phyloP scores from a whole-genome alignment of 208 protist genomes.

The Crithidia mellificae region DNA sequence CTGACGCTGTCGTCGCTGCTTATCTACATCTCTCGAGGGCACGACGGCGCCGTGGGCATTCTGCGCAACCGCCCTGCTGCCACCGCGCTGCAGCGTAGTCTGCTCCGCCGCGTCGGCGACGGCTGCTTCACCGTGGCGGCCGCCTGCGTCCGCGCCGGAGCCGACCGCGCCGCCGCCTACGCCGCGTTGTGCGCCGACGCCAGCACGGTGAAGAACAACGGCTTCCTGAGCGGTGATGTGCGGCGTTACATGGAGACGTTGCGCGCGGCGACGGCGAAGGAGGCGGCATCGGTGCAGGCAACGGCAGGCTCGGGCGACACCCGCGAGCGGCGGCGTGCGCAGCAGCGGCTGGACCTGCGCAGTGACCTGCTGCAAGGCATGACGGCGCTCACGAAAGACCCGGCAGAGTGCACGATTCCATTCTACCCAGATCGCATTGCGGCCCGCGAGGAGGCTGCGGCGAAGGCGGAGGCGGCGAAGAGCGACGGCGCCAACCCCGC shows the following conservation, averaged over 20 bases:
- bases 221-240: constrained; percentile 26
- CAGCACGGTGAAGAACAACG: constrained; percentile 20
- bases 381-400: constrained; percentile 17
- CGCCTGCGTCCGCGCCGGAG: constrained; percentile 9
- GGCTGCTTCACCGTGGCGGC: constrained; percentile 38
- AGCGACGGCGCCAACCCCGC: background rate
- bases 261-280: constrained; percentile 21
- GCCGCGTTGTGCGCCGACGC: constrained; percentile 20
- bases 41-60: constrained; percentile 9
- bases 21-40: constrained; percentile 23
- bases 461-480: background rate
- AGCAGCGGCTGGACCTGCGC: constrained; percentile 2
- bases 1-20: constrained; percentile 32
- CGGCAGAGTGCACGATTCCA: constrained; percentile 1
- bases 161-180: background rate
- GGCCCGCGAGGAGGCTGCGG: constrained; percentile 9
- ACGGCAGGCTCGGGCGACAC: background rate
- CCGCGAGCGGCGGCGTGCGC: background rate
- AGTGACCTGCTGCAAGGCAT: constrained; percentile 10
- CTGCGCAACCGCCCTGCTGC: constrained; percentile 9
- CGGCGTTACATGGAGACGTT: constrained; percentile 22
- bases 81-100: constrained; percentile 20
- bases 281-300: constrained; percentile 3
- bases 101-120: constrained; percentile 29
- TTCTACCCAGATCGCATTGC: constrained; percentile 25